A percentile compares a stretch with the other conserved stretches of the same genome.
phyloP scores from a whole-genome alignment of 2,329 filamentous ascomycete species.

The Ramichloridium luteum region DNA sequence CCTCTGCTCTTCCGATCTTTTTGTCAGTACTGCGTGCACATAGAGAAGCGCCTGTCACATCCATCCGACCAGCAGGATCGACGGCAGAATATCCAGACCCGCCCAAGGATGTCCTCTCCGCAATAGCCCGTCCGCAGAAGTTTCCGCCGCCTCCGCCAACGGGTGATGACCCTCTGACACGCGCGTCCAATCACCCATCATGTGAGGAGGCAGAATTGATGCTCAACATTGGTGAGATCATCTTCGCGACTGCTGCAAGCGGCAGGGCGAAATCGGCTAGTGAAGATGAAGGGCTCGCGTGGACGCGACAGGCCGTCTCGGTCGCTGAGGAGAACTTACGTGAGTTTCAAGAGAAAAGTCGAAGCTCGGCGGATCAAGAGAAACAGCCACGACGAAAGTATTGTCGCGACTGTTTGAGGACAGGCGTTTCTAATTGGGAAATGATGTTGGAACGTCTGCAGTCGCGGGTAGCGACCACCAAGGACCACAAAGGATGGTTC shows the following conservation, averaged over 20 bases:
- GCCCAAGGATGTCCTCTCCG: neutral
- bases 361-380: slow-evolving; percentile 3
- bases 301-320: slow-evolving; percentile 82
- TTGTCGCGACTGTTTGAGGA: slow-evolving; percentile 65
- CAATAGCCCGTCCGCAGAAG: slow-evolving; percentile 24
- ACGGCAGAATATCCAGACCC: slow-evolving; percentile 2
- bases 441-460: slow-evolving; percentile 60
- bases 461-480: slow-evolving; percentile 12
- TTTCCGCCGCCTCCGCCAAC: slow-evolving; percentile 62
- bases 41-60: slow-evolving; percentile 42
- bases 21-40: slow-evolving; percentile 73
- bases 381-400: slow-evolving; percentile 31
- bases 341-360: slow-evolving; percentile 6
- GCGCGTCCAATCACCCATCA: slow-evolving; percentile 41
- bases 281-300: slow-evolving; percentile 60
- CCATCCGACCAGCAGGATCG: slow-evolving; percentile 17
- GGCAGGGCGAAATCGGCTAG: slow-evolving; percentile 24
- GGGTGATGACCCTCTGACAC: slow-evolving; percentile 55
- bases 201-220: slow-evolving; percentile 81
- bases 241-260: slow-evolving; percentile 57
- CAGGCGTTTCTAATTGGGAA: slow-evolving; percentile 70
- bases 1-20: slow-evolving; percentile 67
- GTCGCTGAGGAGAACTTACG: slow-evolving; percentile 49
- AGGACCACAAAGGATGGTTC: slow-evolving; percentile 11
- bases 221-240: slow-evolving; percentile 86